A percentile compares a stretch with the other conserved stretches of the same genome.
These are phyloP conservation scores for Exophiala aquamarina DNA, from an alignment of 2,329 filamentous ascomycete genomes.

Conservation along the genomic window DNA sequence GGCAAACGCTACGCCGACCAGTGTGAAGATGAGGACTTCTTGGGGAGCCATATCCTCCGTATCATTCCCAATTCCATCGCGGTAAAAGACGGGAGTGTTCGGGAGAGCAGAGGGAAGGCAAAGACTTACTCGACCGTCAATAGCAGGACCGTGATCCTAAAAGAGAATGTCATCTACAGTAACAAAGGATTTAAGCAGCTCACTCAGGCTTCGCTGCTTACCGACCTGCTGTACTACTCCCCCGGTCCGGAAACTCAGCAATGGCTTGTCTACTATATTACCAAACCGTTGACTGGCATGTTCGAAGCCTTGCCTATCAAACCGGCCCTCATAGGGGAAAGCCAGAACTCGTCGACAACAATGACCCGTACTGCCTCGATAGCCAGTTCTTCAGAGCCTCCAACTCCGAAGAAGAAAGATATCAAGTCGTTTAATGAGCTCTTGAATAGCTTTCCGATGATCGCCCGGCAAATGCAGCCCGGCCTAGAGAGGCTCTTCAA, in stretches of 20 bases:
- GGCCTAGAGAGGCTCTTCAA: slow-evolving; percentile 86
- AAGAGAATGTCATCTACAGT: slow-evolving; percentile 88
- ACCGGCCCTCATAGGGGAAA: slow-evolving; percentile 24
- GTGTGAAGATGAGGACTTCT: slow-evolving; percentile 86
- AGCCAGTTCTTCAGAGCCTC: slow-evolving; percentile 33
- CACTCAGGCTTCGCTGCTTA: slow-evolving; percentile 82
- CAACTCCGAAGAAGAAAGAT: slow-evolving; percentile 73
- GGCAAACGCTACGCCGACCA: slow-evolving; percentile 75
- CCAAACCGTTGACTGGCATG: slow-evolving; percentile 77
- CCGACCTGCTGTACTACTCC: slow-evolving; percentile 83
- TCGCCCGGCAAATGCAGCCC: slow-evolving; percentile 91
- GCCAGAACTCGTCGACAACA: slow-evolving; percentile 24
- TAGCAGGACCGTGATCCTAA: slow-evolving; percentile 88
- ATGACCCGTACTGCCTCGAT: slow-evolving; percentile 15
- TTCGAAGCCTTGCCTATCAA: slow-evolving; percentile 66
- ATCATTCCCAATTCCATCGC: slow-evolving; percentile 60
- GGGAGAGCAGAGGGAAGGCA: slow-evolving; percentile 87
- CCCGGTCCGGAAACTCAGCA: slow-evolving; percentile 85
- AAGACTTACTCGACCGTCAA: slow-evolving; percentile 93
- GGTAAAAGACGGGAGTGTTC: slow-evolving; percentile 62
- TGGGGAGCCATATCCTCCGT: slow-evolving; percentile 93
- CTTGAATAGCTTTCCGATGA: slow-evolving; percentile 88
- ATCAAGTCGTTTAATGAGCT: slow-evolving; percentile 89
- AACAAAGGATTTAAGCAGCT: slow-evolving; percentile 97
- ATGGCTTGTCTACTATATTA: slow-evolving; percentile 97